These are phyloP conservation scores for Cardamine occulta DNA, from an alignment of 345 rosid species.

Conservation along the genomic window DNA sequence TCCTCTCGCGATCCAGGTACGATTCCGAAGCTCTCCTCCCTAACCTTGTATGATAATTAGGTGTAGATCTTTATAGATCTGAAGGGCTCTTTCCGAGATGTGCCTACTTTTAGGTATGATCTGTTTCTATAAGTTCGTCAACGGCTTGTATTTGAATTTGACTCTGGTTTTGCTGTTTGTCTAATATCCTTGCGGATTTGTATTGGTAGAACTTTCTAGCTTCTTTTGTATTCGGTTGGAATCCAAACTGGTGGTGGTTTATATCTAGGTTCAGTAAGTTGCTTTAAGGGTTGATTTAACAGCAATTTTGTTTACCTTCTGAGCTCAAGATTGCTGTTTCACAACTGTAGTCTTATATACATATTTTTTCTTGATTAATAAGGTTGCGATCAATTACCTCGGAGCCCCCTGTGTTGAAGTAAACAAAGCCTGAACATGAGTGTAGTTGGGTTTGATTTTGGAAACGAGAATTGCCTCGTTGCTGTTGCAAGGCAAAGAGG, in stretches of 20 bases:
- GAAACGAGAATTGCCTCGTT: slow-evolving; percentile 93
- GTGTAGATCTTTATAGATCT: slow-evolving; percentile 37
- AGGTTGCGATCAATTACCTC: neutral
- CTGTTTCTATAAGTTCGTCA: slow-evolving; percentile 36
- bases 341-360: neutral
- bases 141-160: neutral
- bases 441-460: slow-evolving; percentile 96
- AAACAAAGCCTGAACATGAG: slow-evolving; percentile 62
- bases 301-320: neutral
- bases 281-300: neutral
- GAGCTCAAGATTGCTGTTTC: neutral
- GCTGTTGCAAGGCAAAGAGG: slow-evolving; percentile 99
- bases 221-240: neutral
- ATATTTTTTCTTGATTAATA: neutral
- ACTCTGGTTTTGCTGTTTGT: neutral
- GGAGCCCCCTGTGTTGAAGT: neutral
- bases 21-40: slow-evolving; percentile 12
- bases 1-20: slow-evolving; percentile 43
- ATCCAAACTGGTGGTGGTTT: neutral
- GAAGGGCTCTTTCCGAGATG: slow-evolving; percentile 6
- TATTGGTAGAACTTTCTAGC: neutral
- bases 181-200: neutral
- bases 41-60: neutral
- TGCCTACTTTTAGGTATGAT: slow-evolving; percentile 8
- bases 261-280: neutral